Percentiles rank a stretch among this genome's conserved stretches.
These are phyloP conservation scores for Austroboletus rostrupii DNA, from an alignment of 1,284 basidiomycete species.

Conservation along the genomic window DNA sequence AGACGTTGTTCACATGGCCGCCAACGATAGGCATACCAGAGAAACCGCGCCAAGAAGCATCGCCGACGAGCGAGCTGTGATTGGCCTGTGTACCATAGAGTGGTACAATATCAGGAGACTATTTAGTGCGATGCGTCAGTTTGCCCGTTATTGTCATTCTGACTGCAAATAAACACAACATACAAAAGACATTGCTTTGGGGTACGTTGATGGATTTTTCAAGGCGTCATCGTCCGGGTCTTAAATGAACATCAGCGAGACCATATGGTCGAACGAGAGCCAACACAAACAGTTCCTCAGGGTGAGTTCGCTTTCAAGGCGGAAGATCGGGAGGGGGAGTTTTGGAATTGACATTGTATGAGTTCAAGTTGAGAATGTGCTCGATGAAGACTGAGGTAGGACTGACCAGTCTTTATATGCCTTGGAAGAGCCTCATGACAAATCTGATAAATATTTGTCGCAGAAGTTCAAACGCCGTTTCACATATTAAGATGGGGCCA, in stretches of 20 bases:
- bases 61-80: not conserved
- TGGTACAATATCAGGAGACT: constrained; percentile 16
- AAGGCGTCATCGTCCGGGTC: constrained; percentile 11
- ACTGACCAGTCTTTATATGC: too few species aligned
- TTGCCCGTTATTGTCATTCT: not conserved
- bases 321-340: too few species aligned
- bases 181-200: constrained; percentile 13
- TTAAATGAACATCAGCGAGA: not conserved
- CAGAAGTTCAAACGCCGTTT: too few species aligned
- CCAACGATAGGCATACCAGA: constrained; percentile 11
- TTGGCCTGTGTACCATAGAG: constrained; percentile 5
- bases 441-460: too few species aligned
- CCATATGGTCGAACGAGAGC: not conserved
- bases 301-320: too few species aligned
- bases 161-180: not conserved
- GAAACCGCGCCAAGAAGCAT: constrained; percentile 11
- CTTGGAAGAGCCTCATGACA: too few species aligned
- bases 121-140: not conserved
- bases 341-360: too few species aligned
- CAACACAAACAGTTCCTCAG: constrained; percentile 9
- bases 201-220: not conserved
- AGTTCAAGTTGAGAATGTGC: too few species aligned
- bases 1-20: constrained; percentile 10
- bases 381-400: too few species aligned
- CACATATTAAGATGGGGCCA: too few species aligned